phyloP scores from a whole-genome alignment of 441 rosid species.

The Adansonia rubrostipa region DNA sequence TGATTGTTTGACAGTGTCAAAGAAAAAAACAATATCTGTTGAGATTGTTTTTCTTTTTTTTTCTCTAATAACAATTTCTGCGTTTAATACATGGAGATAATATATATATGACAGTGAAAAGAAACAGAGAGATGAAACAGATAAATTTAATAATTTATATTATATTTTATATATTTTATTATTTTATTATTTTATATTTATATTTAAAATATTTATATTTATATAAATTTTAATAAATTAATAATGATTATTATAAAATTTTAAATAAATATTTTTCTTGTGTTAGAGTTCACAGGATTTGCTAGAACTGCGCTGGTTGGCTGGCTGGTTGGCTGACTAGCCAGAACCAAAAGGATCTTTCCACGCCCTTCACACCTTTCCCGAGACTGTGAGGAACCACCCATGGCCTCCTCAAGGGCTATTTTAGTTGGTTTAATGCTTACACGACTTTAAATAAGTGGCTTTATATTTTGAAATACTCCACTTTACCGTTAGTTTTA shows the following conservation, averaged over 20 bases:
- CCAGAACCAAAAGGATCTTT: constrained; percentile 8
- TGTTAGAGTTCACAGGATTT: neutral
- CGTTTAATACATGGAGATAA: neutral
- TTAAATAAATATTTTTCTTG: no score
- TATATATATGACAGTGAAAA: neutral
- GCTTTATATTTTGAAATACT: no score
- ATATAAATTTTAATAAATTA: no score
- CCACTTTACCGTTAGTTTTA: no score
- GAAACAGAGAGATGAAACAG: neutral
- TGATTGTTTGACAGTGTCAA: neutral
- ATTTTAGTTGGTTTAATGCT: no score
- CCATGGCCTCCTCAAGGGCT: neutral
- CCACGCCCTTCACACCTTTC: constrained; percentile 28
- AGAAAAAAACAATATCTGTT: neutral
- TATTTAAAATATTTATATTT: no score
- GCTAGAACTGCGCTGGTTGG: constrained; percentile 15
- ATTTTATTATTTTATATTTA: no score
- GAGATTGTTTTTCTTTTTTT: neutral
- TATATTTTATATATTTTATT: no score
- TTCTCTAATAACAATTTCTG: neutral
- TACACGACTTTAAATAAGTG: no score
- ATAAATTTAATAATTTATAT: no score
- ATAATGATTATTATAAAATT: no score
- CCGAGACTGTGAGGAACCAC: constrained; percentile 30
- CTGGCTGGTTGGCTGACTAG: neutral